A percentile compares a stretch with the other conserved stretches of the same genome.
phyloP scores from a whole-genome alignment of 2,329 filamentous ascomycete genomes.

The Plenodomus lindquistii region DNA sequence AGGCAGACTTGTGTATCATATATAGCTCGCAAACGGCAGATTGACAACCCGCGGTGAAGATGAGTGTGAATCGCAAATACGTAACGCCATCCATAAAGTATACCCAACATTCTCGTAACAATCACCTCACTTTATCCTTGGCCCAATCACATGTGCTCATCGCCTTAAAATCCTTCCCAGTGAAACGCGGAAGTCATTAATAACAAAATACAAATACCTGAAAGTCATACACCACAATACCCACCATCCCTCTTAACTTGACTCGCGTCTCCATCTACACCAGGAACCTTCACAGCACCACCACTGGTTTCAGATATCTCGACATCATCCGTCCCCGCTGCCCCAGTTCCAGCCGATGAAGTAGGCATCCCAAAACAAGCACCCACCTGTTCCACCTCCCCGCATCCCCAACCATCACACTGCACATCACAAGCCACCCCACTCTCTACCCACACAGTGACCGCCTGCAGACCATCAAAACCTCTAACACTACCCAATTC shows the following conservation, averaged over 20 bases:
- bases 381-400: conserved; percentile 10
- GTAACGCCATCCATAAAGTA: no score
- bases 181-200: no score
- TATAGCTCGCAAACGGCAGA: no score
- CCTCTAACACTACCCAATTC: conserved; percentile 1
- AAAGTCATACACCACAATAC: not conserved
- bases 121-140: no score
- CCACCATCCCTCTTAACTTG: not conserved
- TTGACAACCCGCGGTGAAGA: no score
- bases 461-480: conserved; percentile 3
- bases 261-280: not conserved
- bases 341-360: not conserved
- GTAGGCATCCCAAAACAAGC: conserved; percentile 5
- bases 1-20: no score
- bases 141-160: no score
- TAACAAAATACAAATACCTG: no score
- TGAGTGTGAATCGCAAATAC: no score
- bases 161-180: no score
- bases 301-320: not conserved
- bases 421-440: conserved; percentile 8
- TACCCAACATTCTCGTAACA: no score
- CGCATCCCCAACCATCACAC: conserved; percentile 13
- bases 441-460: conserved; percentile 14
- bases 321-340: not conserved
- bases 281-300: conserved; percentile 6